These are phyloP conservation scores for Solanum paucissectum DNA, from an alignment of 257 asterid genomes.

Conservation along the genomic window DNA sequence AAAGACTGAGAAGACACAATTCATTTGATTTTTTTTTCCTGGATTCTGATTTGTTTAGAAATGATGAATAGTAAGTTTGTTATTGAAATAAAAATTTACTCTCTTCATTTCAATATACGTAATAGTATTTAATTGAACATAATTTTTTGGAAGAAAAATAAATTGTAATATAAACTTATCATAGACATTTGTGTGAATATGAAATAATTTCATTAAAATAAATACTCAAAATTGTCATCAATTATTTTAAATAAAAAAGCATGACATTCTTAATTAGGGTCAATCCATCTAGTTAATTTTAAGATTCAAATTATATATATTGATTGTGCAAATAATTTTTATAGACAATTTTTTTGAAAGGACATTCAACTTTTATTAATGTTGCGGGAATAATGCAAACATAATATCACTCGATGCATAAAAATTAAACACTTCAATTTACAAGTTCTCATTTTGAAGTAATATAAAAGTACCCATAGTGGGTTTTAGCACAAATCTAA, in stretches of 20 bases:
- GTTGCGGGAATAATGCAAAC: too few relatives aligned
- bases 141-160: too few relatives aligned
- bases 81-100: neutral
- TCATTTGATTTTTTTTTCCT: too few relatives aligned
- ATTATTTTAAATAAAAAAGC: neutral
- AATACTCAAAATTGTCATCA: neutral
- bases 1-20: neutral
- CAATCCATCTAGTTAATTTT: neutral
- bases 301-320: neutral
- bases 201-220: neutral
- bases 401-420: too few relatives aligned
- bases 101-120: too few relatives aligned
- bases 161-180: neutral
- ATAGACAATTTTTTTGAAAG: neutral
- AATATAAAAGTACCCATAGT: too few relatives aligned
- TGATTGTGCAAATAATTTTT: neutral
- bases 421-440: too few relatives aligned
- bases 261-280: neutral
- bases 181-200: neutral
- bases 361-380: neutral
- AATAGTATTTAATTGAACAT: too few relatives aligned
- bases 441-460: too few relatives aligned
- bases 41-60: neutral
- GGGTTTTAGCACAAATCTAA: neutral
- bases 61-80: neutral